Evolutionary conservation across 129 eudicot species (phyloP).

Genomic region (Artemisia argyi): DNA sequence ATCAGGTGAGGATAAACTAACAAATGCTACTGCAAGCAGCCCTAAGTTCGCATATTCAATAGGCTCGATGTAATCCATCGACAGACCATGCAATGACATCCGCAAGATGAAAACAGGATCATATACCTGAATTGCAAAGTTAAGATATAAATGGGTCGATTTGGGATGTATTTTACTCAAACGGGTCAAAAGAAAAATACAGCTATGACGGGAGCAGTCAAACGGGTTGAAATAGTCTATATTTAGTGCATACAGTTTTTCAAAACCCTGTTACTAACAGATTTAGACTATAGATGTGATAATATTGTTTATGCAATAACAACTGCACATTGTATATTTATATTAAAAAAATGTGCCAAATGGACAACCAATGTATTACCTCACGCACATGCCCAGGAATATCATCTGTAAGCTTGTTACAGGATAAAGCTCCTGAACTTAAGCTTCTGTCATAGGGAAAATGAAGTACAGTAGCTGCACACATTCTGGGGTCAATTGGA

Average conservation of each 20-base stretch:
- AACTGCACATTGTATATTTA: not conserved
- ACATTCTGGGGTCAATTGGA: constrained; percentile 77
- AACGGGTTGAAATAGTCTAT: not conserved
- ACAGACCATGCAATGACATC: constrained; percentile 76
- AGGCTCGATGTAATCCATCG: constrained; percentile 77
- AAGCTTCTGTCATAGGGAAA: constrained; percentile 65
- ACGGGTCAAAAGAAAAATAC: not conserved
- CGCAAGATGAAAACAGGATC: constrained; percentile 89
- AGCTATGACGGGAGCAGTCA: not conserved
- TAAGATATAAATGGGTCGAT: constrained; percentile 13
- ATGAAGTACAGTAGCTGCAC: constrained; percentile 70
- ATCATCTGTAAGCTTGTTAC: constrained; percentile 30
- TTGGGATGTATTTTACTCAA: not conserved
- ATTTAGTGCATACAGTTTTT: not conserved
- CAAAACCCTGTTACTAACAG: not conserved
- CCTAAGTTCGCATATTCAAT: constrained; percentile 85
- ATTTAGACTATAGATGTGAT: not conserved
- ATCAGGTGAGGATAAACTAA: constrained; percentile 81
- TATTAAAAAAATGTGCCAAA: not conserved
- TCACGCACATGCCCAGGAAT: constrained; percentile 26
- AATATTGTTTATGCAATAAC: no score
- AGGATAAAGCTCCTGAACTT: constrained; percentile 29
- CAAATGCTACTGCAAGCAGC: constrained; percentile 81
- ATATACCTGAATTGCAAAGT: constrained; percentile 41
- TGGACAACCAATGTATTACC: constrained; percentile 37